Evolutionary conservation across 2,329 filamentous ascomycete species (phyloP).

Genomic region (Monilinia laxa): DNA sequence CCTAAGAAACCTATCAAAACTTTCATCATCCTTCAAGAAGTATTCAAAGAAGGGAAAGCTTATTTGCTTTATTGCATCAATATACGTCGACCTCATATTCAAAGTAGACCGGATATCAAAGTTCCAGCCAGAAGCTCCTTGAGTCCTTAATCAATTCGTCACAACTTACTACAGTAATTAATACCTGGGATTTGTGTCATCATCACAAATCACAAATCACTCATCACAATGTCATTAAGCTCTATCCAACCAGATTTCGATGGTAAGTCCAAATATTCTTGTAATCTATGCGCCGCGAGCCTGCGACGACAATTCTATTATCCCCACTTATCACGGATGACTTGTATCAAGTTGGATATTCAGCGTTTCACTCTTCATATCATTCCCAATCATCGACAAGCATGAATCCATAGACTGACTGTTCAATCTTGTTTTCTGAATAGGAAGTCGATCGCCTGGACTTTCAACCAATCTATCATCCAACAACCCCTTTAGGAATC

Average conservation of each 20-base stretch:
- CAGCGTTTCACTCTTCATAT: conserved; percentile 35
- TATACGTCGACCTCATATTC: conserved; percentile 1
- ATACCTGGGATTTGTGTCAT: conserved; percentile 2
- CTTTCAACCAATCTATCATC: conserved; percentile 65
- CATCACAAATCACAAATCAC: conserved; percentile 17
- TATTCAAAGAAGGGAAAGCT: not conserved
- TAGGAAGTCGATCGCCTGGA: conserved; percentile 46
- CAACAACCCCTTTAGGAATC: conserved; percentile 80
- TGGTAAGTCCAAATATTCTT: conserved; percentile 35
- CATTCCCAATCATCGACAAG: conserved; percentile 31
- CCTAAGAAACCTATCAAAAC: not conserved
- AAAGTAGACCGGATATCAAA: not conserved
- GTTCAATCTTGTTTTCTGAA: conserved; percentile 33
- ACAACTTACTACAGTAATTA: conserved; percentile 7
- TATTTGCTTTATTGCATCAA: not conserved
- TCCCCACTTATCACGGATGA: conserved; percentile 36
- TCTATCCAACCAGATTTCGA: conserved; percentile 36
- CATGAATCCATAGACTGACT: conserved; percentile 38
- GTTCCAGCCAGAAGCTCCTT: not conserved
- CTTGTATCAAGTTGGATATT: conserved; percentile 38
- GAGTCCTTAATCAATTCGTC: conserved; percentile 9
- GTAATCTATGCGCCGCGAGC: conserved; percentile 31
- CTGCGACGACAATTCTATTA: conserved; percentile 29
- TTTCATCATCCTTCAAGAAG: not conserved
- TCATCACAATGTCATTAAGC: conserved; percentile 36